Evolutionary conservation across 306 rosid genomes (phyloP).

Genomic region (Cucumis hystrix): DNA sequence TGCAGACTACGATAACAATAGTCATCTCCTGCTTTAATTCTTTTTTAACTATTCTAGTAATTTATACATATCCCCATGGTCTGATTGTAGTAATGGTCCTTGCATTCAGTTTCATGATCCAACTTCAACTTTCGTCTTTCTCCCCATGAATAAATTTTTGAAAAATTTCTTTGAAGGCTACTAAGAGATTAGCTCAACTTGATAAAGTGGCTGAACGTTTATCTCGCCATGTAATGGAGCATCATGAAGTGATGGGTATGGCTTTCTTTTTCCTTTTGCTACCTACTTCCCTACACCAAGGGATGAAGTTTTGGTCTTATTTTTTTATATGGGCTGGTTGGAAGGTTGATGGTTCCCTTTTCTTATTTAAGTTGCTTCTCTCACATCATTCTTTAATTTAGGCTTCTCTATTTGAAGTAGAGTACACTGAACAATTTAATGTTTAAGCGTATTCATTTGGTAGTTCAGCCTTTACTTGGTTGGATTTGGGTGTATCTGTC

Average conservation of each 20-base stretch:
- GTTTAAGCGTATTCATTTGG: neutral
- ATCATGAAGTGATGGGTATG: constrained; percentile 99
- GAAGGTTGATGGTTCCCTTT: neutral
- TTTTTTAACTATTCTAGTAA: neutral
- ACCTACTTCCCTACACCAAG: neutral
- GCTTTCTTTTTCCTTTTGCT: neutral
- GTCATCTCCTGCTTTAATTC: neutral
- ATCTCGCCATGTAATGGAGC: constrained; percentile 89
- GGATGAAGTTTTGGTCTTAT: neutral
- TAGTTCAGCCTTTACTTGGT: neutral
- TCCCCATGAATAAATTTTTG: neutral
- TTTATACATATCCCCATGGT: neutral
- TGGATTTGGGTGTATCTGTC: neutral
- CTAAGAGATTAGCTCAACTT: constrained; percentile 81
- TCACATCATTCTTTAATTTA: neutral
- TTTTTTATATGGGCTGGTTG: neutral
- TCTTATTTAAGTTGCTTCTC: neutral
- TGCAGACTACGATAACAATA: neutral
- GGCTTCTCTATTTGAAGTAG: neutral
- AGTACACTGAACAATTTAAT: neutral
- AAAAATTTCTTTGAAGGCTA: constrained; percentile 32
- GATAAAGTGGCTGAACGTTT: constrained; percentile 82
- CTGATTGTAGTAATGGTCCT: neutral
- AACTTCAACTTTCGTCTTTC: neutral
- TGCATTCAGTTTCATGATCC: constrained; percentile 1